Conservation (phyloP, 2,329 filamentous ascomycete species). For the Penicillium brevicompactum region DNA sequence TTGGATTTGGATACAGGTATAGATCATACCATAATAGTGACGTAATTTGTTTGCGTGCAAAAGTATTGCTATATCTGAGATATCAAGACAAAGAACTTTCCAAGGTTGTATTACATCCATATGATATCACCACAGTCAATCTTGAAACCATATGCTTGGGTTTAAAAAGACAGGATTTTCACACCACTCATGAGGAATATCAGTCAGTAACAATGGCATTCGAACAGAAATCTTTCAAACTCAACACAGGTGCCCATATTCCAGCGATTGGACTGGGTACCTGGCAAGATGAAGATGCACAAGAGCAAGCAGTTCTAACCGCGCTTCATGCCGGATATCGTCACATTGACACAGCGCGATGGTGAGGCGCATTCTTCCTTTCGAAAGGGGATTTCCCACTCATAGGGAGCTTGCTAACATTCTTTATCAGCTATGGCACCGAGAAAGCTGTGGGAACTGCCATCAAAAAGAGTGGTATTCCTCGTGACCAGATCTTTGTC, state of each 20-base stretch:
- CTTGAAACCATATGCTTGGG: neutral
- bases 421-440: slow-evolving; percentile 56
- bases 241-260: slow-evolving; percentile 52
- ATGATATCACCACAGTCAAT: neutral
- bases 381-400: too few relatives aligned
- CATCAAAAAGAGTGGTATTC: slow-evolving; percentile 64
- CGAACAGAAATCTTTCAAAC: slow-evolving; percentile 32
- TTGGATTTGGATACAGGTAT: neutral
- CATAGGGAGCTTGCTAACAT: too few relatives aligned
- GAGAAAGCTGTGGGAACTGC: slow-evolving; percentile 67
- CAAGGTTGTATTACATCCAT: neutral
- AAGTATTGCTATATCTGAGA: too few relatives aligned
- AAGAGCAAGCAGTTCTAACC: slow-evolving; percentile 52
- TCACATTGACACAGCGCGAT: slow-evolving; percentile 56
- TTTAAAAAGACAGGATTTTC: neutral
- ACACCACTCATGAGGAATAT: neutral
- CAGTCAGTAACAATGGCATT: neutral
- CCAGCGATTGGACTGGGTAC: slow-evolving; percentile 56
- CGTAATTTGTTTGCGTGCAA: too few relatives aligned
- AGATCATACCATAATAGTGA: too few relatives aligned
- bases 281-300: slow-evolving; percentile 55
- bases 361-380: slow-evolving; percentile 33
- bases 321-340: slow-evolving; percentile 55
- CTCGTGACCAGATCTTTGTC: slow-evolving; percentile 66
- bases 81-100: too few relatives aligned